phyloP scores from a whole-genome alignment of 106 monocot genomes.

The Platanthera guangdongensis region DNA sequence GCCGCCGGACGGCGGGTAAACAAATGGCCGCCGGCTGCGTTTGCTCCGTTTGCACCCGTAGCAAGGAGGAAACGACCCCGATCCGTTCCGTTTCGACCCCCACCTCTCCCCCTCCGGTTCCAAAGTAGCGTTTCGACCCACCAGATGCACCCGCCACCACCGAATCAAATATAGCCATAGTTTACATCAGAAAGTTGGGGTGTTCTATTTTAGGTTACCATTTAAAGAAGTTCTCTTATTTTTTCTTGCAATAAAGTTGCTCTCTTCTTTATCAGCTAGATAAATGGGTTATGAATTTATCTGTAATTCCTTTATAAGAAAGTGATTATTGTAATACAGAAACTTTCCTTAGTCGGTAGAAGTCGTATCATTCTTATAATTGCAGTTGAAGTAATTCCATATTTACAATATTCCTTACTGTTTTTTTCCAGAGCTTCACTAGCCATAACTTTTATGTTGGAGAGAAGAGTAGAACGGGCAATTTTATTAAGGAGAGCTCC shows the following conservation, averaged over 20 bases:
- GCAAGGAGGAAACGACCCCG: too few relatives aligned
- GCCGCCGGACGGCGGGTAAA: too few relatives aligned
- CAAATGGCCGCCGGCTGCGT: too few relatives aligned
- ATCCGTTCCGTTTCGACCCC: too few relatives aligned
- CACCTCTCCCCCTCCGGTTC: too few relatives aligned
- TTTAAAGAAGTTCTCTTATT: background rate
- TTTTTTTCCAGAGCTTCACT: background rate
- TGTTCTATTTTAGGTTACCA: background rate
- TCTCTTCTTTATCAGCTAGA: background rate
- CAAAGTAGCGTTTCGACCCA: too few relatives aligned
- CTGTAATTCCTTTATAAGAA: background rate
- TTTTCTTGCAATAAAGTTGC: background rate
- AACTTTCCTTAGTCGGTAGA: background rate
- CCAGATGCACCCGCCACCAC: too few relatives aligned
- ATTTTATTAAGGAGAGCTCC: too few relatives aligned
- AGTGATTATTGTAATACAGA: background rate
- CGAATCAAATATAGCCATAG: too few relatives aligned
- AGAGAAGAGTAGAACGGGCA: too few relatives aligned
- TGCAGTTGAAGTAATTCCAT: background rate
- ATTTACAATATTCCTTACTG: background rate
- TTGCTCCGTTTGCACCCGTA: too few relatives aligned
- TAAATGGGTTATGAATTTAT: background rate
- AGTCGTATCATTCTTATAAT: background rate
- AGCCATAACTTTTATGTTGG: background rate
- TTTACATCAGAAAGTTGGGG: too few relatives aligned